These are phyloP conservation scores for Rhododendron ferrugineum DNA, from an alignment of 148 eudicot genomes.

Conservation along the genomic window DNA sequence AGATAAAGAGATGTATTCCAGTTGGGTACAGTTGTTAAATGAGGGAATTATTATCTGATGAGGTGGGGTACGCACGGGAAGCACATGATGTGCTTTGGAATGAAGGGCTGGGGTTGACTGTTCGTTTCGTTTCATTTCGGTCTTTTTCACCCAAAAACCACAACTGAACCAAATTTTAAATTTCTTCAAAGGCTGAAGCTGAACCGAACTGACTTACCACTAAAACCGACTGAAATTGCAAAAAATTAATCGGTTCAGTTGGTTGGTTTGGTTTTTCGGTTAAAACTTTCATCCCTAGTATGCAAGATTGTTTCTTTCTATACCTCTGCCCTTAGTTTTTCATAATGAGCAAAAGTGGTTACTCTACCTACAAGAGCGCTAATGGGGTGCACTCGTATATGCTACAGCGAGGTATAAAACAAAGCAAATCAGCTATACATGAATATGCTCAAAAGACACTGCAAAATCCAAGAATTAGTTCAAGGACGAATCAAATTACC, in stretches of 20 bases:
- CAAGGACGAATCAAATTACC: neutral
- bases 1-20: no score
- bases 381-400: neutral
- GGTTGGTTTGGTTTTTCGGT: neutral
- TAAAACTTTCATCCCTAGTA: neutral
- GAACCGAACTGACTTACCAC: neutral
- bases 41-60: neutral
- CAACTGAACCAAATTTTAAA: no score
- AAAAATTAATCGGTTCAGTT: neutral
- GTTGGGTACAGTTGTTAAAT: neutral
- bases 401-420: neutral
- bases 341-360: neutral
- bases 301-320: neutral
- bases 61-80: neutral
- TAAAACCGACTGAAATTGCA: neutral
- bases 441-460: neutral
- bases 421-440: neutral
- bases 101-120: neutral
- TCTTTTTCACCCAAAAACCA: neutral
- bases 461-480: neutral
- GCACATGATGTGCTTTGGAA: neutral
- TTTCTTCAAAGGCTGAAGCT: neutral
- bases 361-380: neutral
- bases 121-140: no score
- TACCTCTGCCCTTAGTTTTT: neutral